Evolutionary conservation across 2,329 filamentous ascomycete species (phyloP).

Genomic region (Coniochaeta ligniaria): DNA sequence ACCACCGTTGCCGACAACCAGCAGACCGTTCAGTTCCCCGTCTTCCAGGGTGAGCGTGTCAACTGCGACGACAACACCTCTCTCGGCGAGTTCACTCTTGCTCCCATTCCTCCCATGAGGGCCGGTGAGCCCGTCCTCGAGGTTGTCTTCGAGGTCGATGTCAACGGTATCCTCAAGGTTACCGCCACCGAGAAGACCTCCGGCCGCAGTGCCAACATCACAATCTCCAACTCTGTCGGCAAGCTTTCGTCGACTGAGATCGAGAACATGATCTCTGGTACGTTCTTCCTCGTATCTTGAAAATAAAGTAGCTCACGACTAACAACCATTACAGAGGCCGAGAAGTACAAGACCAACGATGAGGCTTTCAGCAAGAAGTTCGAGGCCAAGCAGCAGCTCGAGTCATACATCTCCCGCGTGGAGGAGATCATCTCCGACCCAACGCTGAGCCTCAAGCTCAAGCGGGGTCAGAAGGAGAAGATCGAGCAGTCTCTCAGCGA

Average conservation of each 20-base stretch:
- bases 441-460: constrained; percentile 90
- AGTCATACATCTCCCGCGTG: constrained; percentile 96
- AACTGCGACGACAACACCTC: constrained; percentile 94
- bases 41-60: constrained; percentile 93
- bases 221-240: constrained; percentile 98
- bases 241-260: constrained; percentile 94
- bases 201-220: constrained; percentile 97
- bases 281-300: constrained; percentile 17
- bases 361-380: constrained; percentile 99
- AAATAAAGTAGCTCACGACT: not conserved
- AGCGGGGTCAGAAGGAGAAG: constrained; percentile 99
- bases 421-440: constrained; percentile 99
- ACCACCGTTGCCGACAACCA: constrained; percentile 77
- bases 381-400: constrained; percentile 97
- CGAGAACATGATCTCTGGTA: constrained; percentile 91
- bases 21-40: constrained; percentile 82
- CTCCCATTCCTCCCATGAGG: constrained; percentile 79
- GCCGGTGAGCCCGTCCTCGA: constrained; percentile 96
- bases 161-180: constrained; percentile 99
- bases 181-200: constrained; percentile 99
- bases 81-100: constrained; percentile 92
- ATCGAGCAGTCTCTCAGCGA: constrained; percentile 96
- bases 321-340: constrained; percentile 56
- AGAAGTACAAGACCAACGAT: constrained; percentile 97
- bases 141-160: constrained; percentile 98